These are phyloP conservation scores for Bjerkandera adusta DNA, from an alignment of 1,284 basidiomycete species.

Conservation along the genomic window DNA sequence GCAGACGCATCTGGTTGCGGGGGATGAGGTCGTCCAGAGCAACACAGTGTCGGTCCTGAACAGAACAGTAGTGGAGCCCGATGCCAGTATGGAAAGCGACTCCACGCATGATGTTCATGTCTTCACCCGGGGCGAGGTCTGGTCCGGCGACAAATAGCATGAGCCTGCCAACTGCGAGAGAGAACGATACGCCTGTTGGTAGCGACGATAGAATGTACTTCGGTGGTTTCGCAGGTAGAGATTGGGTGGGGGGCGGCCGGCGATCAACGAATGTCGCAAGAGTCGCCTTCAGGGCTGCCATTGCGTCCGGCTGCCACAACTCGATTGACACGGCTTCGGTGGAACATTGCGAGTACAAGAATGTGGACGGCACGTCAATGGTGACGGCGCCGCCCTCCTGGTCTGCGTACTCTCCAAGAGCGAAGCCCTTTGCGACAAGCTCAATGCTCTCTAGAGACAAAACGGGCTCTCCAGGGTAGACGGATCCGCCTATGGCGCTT, in stretches of 20 bases:
- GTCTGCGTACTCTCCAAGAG: constrained; percentile 48
- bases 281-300: constrained; percentile 51
- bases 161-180: constrained; percentile 62
- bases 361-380: constrained; percentile 50
- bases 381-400: constrained; percentile 41
- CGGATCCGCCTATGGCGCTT: constrained; percentile 16
- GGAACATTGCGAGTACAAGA: constrained; percentile 48
- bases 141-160: constrained; percentile 70
- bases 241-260: constrained; percentile 13
- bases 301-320: constrained; percentile 68
- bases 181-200: constrained; percentile 54
- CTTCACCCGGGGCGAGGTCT: constrained; percentile 75
- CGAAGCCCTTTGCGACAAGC: constrained; percentile 39
- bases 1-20: constrained; percentile 44
- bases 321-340: constrained; percentile 68
- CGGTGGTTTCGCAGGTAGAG: constrained; percentile 4
- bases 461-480: constrained; percentile 35
- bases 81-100: constrained; percentile 61
- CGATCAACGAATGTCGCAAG: constrained; percentile 31
- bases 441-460: constrained; percentile 59
- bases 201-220: constrained; percentile 40
- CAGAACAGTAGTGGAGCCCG: constrained; percentile 59
- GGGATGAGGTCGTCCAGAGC: constrained; percentile 39
- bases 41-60: constrained; percentile 46
- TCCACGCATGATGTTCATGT: constrained; percentile 68